Evolutionary conservation across 1,284 basidiomycete genomes (phyloP), one percentile per base, ranked within the genome.

Genomic region (Tetrapyrgos nigripes): DNA sequence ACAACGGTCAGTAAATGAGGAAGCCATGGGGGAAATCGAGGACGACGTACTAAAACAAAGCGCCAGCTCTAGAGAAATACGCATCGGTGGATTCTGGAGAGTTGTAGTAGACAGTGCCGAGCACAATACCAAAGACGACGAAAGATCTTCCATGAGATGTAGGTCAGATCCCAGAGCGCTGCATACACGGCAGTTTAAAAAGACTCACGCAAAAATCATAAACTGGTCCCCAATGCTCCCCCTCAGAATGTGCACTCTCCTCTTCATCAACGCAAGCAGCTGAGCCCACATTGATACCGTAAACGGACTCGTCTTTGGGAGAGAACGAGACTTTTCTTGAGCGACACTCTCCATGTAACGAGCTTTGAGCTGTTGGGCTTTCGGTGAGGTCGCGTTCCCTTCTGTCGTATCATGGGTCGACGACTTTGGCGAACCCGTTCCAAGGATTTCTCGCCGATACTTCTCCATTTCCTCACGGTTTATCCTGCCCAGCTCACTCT

Each of bases 11-110:
- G 40, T 37, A 46, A 26, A 13, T 31, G 11, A 17, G 47, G 14
- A 62, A 8, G 8, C 14, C 14, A 8, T 33, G 31, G 31, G 14
- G 8, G 31, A 14, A 33, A 8, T 33, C 8, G 14, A 33, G 14
- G 8, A 33, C 14, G 14, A 8, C 80, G 14, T 61, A 82, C 80
- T 83, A 84, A 75, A 83, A 85, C 5, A 84, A 68, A 9, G 83
- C 72, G 76, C 89, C 89, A 19, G 89, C 89, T n/a, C 89, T 82
- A 8, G 85, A 83, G 79, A 89, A 92, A 70, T 88, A 86, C 23
- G 83, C 85, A 6, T 71, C 66, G 0, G 90, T 89, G n/a, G 74
- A 70, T 17, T 84, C 73, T 3, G 81, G 73, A 48, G 88, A 73
- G 4, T 79, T 75, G 62, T 84, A 81, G 76, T 89, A 93, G 48